Evolutionary conservation across 2,329 filamentous ascomycete species (phyloP), one percentile per base, ranked within the genome.

Genomic region (Venturia effusa): DNA sequence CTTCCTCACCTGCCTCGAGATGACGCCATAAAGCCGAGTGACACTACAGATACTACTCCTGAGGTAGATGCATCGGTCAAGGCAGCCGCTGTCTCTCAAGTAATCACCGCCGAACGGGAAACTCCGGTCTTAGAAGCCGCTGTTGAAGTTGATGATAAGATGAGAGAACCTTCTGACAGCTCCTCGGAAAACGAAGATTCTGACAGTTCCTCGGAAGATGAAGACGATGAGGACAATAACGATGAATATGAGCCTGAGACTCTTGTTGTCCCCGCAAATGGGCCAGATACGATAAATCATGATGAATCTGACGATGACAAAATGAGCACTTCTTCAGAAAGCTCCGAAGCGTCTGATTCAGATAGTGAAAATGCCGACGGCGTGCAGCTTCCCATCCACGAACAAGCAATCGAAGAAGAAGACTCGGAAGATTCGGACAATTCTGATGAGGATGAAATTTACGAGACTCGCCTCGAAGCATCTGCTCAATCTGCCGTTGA

Each of bases 361-460:
- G 51, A 57, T 17, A 11, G 34, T 2, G 51, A 57, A n/a, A 19
- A 6, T 19, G 30, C 27, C 3, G 51, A 57, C 15, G 51, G 15
- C 11, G 30, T 13, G 27, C 51, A 57, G 30, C 30, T 57, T 34
- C 30, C 51, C 1, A 34, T 57, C 27, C 51, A 57, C 30, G 30
- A 34, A 32, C 51, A 57, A 57, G 30, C 51, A 37, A 32, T 57
- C 1, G 51, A 34, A 8, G 51, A 57, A 57, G 51, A 57, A 32
- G 34, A 19, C 30, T 57, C 51, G 22, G 30, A 34, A 19, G 51
- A 57, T 11, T 57, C 51, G 30, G 30, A 57, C 34, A 59, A 17
- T 15, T 59, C 48, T 39, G 40, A 59, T 30, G 45, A 64, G 19
- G 64, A 65, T n/a, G 64, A 66, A 7, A 51, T 61, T 4, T 64